A percentile compares a stretch with the other conserved stretches of the same genome.
phyloP scores from a whole-genome alignment of 129 eudicot species.

The Chrysanthemum makinoi region DNA sequence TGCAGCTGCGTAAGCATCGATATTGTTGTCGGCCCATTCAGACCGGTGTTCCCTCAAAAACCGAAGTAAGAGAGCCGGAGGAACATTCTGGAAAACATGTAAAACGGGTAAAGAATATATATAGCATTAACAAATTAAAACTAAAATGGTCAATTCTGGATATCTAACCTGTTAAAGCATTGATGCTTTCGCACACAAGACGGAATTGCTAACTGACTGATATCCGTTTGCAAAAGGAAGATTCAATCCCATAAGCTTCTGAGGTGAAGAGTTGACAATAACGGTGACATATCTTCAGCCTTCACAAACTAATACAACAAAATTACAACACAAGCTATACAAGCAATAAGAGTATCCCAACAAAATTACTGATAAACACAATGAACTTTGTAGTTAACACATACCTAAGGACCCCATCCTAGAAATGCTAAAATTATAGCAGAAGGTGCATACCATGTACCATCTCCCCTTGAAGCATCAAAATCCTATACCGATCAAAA shows the following conservation, averaged over 20 bases:
- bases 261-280: constrained; percentile 87
- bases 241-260: constrained; percentile 78
- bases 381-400: too few species aligned
- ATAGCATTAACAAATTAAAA: neutral
- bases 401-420: too few species aligned
- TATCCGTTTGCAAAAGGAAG: constrained; percentile 63
- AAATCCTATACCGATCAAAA: too few species aligned
- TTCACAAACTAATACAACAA: too few species aligned
- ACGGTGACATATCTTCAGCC: constrained; percentile 43
- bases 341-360: too few species aligned
- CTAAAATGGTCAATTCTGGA: neutral
- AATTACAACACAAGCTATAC: too few species aligned
- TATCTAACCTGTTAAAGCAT: constrained; percentile 89
- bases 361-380: too few species aligned
- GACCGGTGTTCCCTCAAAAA: constrained; percentile 53
- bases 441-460: too few species aligned
- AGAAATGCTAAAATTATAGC: too few species aligned
- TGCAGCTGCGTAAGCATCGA: constrained; percentile 45
- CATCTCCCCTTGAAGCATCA: too few species aligned
- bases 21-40: constrained; percentile 47
- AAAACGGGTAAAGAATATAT: neutral
- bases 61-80: constrained; percentile 38
- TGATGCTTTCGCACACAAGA: constrained; percentile 90
- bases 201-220: constrained; percentile 55
- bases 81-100: constrained; percentile 27